Conservation (phyloP, 257 asterid genomes). For the Nicotiana attenuata region DNA sequence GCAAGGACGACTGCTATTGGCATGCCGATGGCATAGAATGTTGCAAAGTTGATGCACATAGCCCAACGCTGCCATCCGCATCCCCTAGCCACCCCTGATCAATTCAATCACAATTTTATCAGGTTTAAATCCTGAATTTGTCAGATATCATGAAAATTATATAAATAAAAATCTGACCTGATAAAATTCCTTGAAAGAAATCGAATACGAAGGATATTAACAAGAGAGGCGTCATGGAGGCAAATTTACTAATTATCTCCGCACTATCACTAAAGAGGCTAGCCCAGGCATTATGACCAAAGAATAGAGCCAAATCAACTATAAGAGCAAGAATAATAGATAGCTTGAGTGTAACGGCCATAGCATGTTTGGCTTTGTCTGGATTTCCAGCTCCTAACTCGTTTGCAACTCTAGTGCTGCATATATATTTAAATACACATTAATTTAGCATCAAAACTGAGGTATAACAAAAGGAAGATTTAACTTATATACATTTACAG, state of each 20-base stretch:
- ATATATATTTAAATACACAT: not conserved
- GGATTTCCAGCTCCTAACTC: constrained; percentile 70
- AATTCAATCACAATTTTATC: not conserved
- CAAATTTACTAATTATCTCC: constrained; percentile 35
- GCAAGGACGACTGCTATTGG: constrained; percentile 47
- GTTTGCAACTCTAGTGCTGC: constrained; percentile 81
- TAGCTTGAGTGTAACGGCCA: constrained; percentile 52
- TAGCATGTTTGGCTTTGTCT: constrained; percentile 49
- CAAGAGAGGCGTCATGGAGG: constrained; percentile 61
- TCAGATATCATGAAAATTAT: not conserved
- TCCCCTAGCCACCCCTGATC: constrained; percentile 70
- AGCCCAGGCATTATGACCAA: constrained; percentile 70
- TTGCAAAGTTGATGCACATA: constrained; percentile 46
- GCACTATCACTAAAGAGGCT: constrained; percentile 54
- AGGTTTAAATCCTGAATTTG: not conserved
- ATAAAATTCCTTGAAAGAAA: constrained; percentile 57
- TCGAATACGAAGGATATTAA: constrained; percentile 41
- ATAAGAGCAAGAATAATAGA: constrained; percentile 30
- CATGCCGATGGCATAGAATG: constrained; percentile 60
- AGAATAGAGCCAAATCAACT: constrained; percentile 32
- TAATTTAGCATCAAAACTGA: too few species aligned
- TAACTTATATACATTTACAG: not conserved
- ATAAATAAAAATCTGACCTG: constrained; percentile 31
- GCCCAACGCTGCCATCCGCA: constrained; percentile 69
- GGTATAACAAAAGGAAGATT: not conserved